A percentile compares a stretch with the other conserved stretches of the same genome.
Conservation (phyloP, 2,329 filamentous ascomycete genomes). For the Teratosphaeria destructans region DNA sequence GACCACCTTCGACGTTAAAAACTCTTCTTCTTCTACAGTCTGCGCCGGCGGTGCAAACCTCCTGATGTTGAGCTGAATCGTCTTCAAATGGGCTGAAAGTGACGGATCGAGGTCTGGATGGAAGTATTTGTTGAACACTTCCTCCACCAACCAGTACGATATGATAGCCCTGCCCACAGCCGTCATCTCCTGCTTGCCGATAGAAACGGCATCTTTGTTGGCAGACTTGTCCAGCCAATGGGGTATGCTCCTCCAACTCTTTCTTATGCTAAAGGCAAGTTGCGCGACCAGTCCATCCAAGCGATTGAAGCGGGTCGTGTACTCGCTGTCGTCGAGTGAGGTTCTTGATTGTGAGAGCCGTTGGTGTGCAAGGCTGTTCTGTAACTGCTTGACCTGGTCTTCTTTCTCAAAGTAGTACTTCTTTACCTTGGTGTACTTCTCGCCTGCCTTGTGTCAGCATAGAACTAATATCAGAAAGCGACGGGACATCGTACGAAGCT, state of each 20-base stretch:
- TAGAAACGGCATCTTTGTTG: slow-evolving; percentile 73
- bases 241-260: slow-evolving; percentile 79
- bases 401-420: slow-evolving; percentile 92
- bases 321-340: slow-evolving; percentile 90
- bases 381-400: slow-evolving; percentile 80
- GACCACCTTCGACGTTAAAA: slow-evolving; percentile 74
- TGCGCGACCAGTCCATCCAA: slow-evolving; percentile 92
- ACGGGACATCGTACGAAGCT: slow-evolving; percentile 32
- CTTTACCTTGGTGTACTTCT: slow-evolving; percentile 97
- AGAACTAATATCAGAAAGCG: neutral
- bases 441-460: slow-evolving; percentile 44
- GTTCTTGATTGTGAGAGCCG: slow-evolving; percentile 89
- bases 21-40: slow-evolving; percentile 80
- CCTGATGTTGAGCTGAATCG: slow-evolving; percentile 79
- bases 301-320: slow-evolving; percentile 76
- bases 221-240: slow-evolving; percentile 69
- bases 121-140: slow-evolving; percentile 85
- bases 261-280: slow-evolving; percentile 88
- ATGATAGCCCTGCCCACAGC: slow-evolving; percentile 84
- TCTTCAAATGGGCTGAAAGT: slow-evolving; percentile 70
- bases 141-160: slow-evolving; percentile 78
- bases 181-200: slow-evolving; percentile 95
- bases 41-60: slow-evolving; percentile 61
- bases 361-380: slow-evolving; percentile 96
- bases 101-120: slow-evolving; percentile 73